Conservation (phyloP, 352 stramenopile genomes). For the Globisporangium ultimum region DNA sequence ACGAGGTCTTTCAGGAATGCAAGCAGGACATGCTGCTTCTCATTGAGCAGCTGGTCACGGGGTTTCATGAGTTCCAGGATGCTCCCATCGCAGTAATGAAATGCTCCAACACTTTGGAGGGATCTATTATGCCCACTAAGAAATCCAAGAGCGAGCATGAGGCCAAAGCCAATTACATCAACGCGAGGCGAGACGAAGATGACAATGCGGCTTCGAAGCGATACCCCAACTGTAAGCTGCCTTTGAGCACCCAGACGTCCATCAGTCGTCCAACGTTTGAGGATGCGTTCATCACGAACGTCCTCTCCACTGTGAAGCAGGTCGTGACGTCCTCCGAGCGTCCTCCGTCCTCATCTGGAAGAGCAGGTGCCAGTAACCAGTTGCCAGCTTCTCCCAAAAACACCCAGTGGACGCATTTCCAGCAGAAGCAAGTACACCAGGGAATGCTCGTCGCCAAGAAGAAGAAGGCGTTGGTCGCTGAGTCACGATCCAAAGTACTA, state of each 20-base stretch:
- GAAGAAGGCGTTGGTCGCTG: slow-evolving; percentile 1
- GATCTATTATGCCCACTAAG: slow-evolving; percentile 6
- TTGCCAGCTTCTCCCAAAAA: slow-evolving; percentile 24
- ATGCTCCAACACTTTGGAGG: background rate
- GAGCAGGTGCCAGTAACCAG: slow-evolving; percentile 23
- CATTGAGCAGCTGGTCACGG: slow-evolving; percentile 92
- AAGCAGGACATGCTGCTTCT: slow-evolving; percentile 82
- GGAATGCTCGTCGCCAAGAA: background rate
- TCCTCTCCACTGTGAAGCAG: slow-evolving; percentile 65
- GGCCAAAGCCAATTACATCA: slow-evolving; percentile 8
- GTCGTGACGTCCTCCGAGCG: slow-evolving; percentile 17
- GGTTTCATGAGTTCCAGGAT: slow-evolving; percentile 91
- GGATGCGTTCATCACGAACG: slow-evolving; percentile 86
- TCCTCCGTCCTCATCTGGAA: slow-evolving; percentile 6
- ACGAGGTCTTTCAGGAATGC: slow-evolving; percentile 94
- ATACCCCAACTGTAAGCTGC: no score
- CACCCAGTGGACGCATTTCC: slow-evolving; percentile 38
- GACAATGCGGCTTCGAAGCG: background rate
- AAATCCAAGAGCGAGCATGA: slow-evolving; percentile 1
- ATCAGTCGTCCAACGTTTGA: slow-evolving; percentile 40
- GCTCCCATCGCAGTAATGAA: slow-evolving; percentile 15
- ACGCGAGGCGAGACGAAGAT: slow-evolving; percentile 11
- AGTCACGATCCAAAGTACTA: slow-evolving; percentile 2
- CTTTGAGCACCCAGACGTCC: no score
- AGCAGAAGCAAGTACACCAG: slow-evolving; percentile 27